Evolutionary conservation across 2,329 filamentous ascomycete genomes (phyloP), one percentile per base, ranked within the genome.

Genomic region (Xylaria sp.): DNA sequence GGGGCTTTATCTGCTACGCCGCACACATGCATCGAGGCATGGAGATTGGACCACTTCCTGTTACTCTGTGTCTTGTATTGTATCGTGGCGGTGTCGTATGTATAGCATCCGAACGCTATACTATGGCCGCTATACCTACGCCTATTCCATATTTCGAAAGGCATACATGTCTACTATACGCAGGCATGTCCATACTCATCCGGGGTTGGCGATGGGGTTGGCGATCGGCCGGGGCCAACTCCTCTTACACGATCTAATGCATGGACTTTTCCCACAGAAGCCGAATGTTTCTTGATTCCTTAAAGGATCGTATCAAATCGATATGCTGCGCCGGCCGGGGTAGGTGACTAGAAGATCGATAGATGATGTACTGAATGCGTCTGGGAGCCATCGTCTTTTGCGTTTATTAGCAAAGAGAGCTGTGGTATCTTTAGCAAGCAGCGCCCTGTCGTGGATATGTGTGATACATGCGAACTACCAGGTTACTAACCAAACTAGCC

Each of bases 1-100:
- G 44, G 64, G 56, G 58, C 59, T 59, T 57, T 42, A 57, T 59
- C 44, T 70, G 61, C 67, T 70, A 65, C 65, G 67, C 67, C 67
- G 67, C 67, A 67, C 42, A 15, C 65, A 2, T 11, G 48, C 65
- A 57, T 70, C 36, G 44, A 54, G n/a, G n/a, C 28, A 10, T 36
- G 31, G 40, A 53, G 38, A 59, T 38, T 57, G 54, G 28, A 28
- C 23, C 28, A n/a, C 31, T 56, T 23, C 15, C 13, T 58, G 33
- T 65, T 59, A n/a, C 58, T 44, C 20, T 36, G 40, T n/a, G 63
- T 36, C 26, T 44, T 48, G 28, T 44, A 46, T 33, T 15, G 54
- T 15, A 44, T 44, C 48, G 59, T 53, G 60, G 40, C 56, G 59
- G 38, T 64, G 65, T 54, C 38, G 54, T 60, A 56, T 49, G 40